These are phyloP conservation scores for Hypoxylon sp. DNA, from an alignment of 2,329 filamentous ascomycete species.

Conservation along the genomic window DNA sequence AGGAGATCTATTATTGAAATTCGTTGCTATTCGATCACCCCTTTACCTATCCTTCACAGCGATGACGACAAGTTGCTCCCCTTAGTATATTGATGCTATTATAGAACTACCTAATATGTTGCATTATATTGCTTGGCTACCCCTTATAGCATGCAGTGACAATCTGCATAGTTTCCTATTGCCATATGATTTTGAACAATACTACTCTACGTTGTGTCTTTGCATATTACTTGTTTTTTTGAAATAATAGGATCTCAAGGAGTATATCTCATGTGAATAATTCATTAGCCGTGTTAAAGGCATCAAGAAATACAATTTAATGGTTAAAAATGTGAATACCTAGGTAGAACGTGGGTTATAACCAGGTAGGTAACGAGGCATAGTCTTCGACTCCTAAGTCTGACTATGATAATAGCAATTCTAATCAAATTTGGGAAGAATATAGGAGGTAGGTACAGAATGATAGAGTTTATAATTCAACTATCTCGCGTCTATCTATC, in stretches of 20 bases:
- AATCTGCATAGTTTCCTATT: not conserved
- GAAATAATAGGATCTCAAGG: not conserved
- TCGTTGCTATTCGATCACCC: not conserved
- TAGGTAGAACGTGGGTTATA: not conserved
- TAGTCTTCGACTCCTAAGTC: not conserved
- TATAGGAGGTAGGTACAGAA: not conserved
- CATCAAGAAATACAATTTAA: not conserved
- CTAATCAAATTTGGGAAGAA: not conserved
- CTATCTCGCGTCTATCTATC: too few relatives aligned
- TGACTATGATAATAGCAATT: not conserved
- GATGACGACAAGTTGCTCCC: not conserved
- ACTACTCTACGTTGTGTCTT: not conserved
- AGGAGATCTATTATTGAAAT: not conserved
- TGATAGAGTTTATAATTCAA: not conserved
- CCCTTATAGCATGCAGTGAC: not conserved
- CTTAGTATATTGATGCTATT: not conserved
- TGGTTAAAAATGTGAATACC: not conserved
- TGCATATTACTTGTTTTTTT: not conserved
- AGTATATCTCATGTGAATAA: not conserved
- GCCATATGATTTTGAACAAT: not conserved
- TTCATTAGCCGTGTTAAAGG: not conserved
- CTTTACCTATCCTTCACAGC: not conserved
- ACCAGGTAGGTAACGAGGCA: not conserved
- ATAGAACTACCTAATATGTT: not conserved
- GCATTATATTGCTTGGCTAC: not conserved